Evolutionary conservation across 306 rosid genomes (phyloP), one percentile per base, ranked within the genome.

Genomic region (Vigna radiata): DNA sequence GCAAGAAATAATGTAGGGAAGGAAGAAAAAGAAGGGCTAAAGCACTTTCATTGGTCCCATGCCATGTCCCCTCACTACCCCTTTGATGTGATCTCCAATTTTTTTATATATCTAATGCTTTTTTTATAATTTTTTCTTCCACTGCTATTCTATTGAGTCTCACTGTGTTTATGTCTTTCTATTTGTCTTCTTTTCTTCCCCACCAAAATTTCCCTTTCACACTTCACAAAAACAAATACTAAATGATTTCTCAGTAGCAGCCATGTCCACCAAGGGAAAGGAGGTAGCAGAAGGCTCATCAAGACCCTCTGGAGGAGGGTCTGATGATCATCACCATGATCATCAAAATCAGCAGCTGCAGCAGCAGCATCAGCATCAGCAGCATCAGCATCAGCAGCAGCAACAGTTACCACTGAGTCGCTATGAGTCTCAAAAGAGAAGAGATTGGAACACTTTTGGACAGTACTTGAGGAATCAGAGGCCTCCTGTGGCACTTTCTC

Each of bases 371-470:
- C 86, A 79, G 0, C 83, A 83, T 0, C 73, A 79, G 0, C 85
- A 53, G 7, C 75, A n/a, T n/a, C n/a, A 23, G 0, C 78, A 70
- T 0, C 77, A 68, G 0, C 86, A 83, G 0, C 86, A 83, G 0
- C 74, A 79, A 1, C 85, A 53, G 10, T 41, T 73, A 27, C 89
- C 86, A 19, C 85, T 87, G 41, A 94, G 92, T 75, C 81, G 94
- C 17, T 91, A 91, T 48, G 97, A 94, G 79, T 90, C 97, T 3
- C 98, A 91, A 68, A 91, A 93, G 88, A 83, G 92, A 68, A 84
- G 97, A 12, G 97, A 91, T 84, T 91, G 97, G 97, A 90, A 86
- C 88, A 90, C 98, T 8, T 94, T 94, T 68, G 97, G 96, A 23
- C 98, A 94, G 81, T 94, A 94, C 77, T 79, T 94, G 33, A 91